Percentiles rank a stretch among this genome's conserved stretches.
Evolutionary conservation across 78 protist species (phyloP).

Genomic region (Bodo saltans): DNA sequence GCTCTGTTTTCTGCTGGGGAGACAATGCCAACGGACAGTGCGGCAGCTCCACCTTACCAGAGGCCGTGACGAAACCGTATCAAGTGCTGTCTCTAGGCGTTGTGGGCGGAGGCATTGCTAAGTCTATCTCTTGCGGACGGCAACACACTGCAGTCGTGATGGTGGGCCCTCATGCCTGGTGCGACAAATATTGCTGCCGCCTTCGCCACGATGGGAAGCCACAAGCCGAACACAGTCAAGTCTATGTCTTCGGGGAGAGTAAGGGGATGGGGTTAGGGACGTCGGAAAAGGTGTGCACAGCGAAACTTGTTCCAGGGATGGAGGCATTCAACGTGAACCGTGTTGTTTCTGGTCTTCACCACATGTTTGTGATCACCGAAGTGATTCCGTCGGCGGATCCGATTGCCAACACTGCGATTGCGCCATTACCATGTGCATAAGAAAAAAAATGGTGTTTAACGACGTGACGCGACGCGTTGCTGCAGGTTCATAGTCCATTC

Average conservation of each 20-base stretch:
- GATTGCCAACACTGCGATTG: too few species aligned
- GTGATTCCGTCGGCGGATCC: too few species aligned
- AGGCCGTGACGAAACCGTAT: neutral
- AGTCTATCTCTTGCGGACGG: neutral
- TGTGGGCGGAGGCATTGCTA: neutral
- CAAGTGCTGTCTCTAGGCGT: neutral
- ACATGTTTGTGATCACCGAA: neutral
- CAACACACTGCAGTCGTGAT: neutral
- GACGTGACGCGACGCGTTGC: too few species aligned
- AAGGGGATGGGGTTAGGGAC: neutral
- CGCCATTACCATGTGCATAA: too few species aligned
- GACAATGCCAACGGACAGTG: neutral
- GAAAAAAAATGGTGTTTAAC: too few species aligned
- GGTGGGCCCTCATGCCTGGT: neutral
- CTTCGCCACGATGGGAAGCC: neutral
- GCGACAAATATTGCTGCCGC: neutral
- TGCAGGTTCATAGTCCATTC: too few species aligned
- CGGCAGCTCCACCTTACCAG: neutral
- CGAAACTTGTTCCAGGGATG: neutral
- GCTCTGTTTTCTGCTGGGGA: neutral
- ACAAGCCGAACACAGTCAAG: neutral
- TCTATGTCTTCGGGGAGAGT: neutral
- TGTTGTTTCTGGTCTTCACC: neutral
- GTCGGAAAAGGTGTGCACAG: neutral
- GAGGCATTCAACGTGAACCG: neutral